Conservation (phyloP, 2,329 filamentous ascomycete genomes). For the Diaporthe citrichinensis region DNA sequence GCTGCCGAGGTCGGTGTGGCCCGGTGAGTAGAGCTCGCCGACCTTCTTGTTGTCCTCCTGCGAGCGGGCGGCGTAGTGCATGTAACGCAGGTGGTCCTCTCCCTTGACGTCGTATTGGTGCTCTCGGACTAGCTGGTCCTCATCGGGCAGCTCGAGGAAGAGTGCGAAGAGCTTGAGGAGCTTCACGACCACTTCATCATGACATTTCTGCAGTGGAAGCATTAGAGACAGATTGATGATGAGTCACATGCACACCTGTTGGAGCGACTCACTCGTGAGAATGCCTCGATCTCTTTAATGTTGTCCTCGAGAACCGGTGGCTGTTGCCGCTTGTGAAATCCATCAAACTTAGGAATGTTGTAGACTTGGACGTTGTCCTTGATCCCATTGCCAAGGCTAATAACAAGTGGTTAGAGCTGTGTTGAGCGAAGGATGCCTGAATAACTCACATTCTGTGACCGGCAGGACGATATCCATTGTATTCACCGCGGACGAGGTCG, state of each 20-base stretch:
- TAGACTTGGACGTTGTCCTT: slow-evolving; percentile 56
- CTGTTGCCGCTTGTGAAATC: slow-evolving; percentile 49
- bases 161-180: slow-evolving; percentile 73
- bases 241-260: not conserved
- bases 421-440: too few species aligned
- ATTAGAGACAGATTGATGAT: slow-evolving; percentile 46
- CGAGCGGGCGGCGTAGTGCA: slow-evolving; percentile 68
- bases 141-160: slow-evolving; percentile 71
- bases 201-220: slow-evolving; percentile 51
- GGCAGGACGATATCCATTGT: slow-evolving; percentile 69
- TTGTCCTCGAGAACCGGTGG: slow-evolving; percentile 63
- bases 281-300: slow-evolving; percentile 68
- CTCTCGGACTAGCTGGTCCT: slow-evolving; percentile 67
- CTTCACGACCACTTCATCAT: slow-evolving; percentile 69
- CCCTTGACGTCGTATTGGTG: slow-evolving; percentile 71
- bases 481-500: slow-evolving; percentile 65
- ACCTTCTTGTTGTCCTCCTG: slow-evolving; percentile 61
- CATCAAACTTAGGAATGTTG: slow-evolving; percentile 55
- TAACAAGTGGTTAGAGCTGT: not conserved
- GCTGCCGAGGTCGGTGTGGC: slow-evolving; percentile 70
- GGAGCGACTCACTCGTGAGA: slow-evolving; percentile 51
- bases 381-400: slow-evolving; percentile 50
- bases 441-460: slow-evolving; percentile 52
- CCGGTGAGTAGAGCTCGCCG: slow-evolving; percentile 60
- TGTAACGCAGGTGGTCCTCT: slow-evolving; percentile 74